Conservation (phyloP, 208 protist species). For the Crithidia acanthocephali region DNA sequence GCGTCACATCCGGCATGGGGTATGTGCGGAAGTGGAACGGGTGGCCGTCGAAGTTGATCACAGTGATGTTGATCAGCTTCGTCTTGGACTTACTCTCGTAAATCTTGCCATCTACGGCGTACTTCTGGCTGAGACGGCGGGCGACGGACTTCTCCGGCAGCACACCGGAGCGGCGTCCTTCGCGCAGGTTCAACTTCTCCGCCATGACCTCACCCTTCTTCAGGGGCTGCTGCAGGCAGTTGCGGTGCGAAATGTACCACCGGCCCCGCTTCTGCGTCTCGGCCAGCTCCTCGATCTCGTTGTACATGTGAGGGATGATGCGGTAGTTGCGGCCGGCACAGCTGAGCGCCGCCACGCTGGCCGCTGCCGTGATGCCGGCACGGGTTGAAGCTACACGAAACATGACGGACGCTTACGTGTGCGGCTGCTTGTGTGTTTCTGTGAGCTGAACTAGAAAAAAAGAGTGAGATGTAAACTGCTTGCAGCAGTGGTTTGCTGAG, state of each 20-base stretch:
- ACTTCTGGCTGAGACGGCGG: conserved; percentile 80
- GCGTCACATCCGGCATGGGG: conserved; percentile 91
- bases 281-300: conserved; percentile 88
- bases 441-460: neutral
- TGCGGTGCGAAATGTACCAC: conserved; percentile 85
- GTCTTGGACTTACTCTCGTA: conserved; percentile 78
- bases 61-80: conserved; percentile 88
- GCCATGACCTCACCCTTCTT: conserved; percentile 88
- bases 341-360: neutral
- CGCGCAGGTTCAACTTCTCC: conserved; percentile 89
- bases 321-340: conserved; percentile 57
- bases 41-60: conserved; percentile 88
- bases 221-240: conserved; percentile 85
- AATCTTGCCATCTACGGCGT: conserved; percentile 81
- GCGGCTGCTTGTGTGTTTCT: neutral
- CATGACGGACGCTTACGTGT: neutral
- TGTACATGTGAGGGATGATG: conserved; percentile 84
- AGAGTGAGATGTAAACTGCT: too few relatives aligned
- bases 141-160: conserved; percentile 90
- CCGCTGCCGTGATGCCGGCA: neutral
- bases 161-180: conserved; percentile 73
- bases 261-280: conserved; percentile 83
- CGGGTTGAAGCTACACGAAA: neutral
- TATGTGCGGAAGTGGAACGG: conserved; percentile 89
- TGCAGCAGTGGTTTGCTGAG: too few relatives aligned